Evolutionary conservation across 2,329 filamentous ascomycete species (phyloP).

Genomic region (Geosmithia flava): DNA sequence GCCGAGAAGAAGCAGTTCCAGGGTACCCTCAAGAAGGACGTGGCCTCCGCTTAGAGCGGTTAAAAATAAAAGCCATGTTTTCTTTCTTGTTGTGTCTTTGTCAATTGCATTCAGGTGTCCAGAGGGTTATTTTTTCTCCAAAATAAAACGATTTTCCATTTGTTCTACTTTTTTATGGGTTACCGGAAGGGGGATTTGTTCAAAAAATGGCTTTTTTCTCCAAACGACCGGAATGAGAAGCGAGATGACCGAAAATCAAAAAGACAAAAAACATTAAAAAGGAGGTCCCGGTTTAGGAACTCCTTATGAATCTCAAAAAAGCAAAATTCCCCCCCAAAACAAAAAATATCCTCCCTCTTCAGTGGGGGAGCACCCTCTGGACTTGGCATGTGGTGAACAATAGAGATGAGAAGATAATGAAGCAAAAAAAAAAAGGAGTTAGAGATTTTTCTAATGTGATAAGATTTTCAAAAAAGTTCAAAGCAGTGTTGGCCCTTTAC

Average conservation of each 20-base stretch:
- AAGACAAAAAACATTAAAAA: background rate
- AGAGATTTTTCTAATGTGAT: background rate
- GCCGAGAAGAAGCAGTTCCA: constrained; percentile 97
- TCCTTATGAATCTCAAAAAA: constrained; percentile 9
- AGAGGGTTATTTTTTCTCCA: constrained; percentile 18
- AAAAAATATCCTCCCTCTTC: background rate
- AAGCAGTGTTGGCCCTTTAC: constrained; percentile 2
- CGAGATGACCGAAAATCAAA: constrained; percentile 8
- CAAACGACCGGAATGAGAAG: constrained; percentile 12
- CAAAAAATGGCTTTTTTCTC: constrained; percentile 10
- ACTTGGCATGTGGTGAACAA: background rate
- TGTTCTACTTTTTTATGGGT: constrained; percentile 16
- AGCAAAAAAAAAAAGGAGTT: background rate
- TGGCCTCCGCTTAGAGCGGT: constrained; percentile 32
- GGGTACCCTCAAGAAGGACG: constrained; percentile 99
- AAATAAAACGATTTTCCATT: constrained; percentile 10
- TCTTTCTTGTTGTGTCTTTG: constrained; percentile 30
- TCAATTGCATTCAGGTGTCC: constrained; percentile 41
- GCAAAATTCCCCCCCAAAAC: constrained; percentile 1
- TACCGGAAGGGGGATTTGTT: constrained; percentile 3
- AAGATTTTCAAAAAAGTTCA: background rate
- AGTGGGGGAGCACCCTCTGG: background rate
- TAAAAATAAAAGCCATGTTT: constrained; percentile 5
- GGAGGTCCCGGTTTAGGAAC: background rate
- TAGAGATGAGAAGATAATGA: background rate